A percentile compares a stretch with the other conserved stretches of the same genome.
phyloP scores from a whole-genome alignment of 2,329 filamentous ascomycete species.

The Dothistroma pini region DNA sequence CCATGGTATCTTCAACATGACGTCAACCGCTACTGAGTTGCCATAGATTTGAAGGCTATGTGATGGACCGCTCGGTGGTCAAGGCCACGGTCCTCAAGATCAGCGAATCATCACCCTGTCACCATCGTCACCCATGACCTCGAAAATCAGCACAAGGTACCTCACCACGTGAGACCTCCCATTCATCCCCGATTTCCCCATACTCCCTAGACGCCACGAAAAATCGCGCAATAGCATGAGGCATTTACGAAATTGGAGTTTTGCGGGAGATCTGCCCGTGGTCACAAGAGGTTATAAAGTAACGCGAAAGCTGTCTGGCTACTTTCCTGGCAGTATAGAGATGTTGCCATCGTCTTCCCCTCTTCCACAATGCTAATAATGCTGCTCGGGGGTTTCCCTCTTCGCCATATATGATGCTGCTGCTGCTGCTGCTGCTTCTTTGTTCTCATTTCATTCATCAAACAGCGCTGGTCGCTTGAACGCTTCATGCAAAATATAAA shows the following conservation, averaged over 20 bases:
- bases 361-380: neutral
- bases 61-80: too few relatives aligned
- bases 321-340: neutral
- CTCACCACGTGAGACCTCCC: neutral
- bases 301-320: neutral
- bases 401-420: neutral
- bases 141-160: neutral
- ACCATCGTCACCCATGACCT: neutral
- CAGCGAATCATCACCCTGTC: neutral
- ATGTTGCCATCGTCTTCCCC: constrained; percentile 8
- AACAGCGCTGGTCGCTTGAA: constrained; percentile 12
- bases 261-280: neutral
- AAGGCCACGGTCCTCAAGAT: neutral
- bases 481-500: constrained; percentile 9
- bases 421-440: neutral
- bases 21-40: too few relatives aligned
- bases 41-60: too few relatives aligned
- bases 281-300: neutral
- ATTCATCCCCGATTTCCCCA: neutral
- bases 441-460: neutral
- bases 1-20: too few relatives aligned
- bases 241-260: constrained; percentile 3
- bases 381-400: neutral
- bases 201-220: neutral
- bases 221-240: constrained; percentile 9